Evolutionary conservation across 208 protist genomes (phyloP).

Genomic region (Acanthamoeba polyphaga): DNA sequence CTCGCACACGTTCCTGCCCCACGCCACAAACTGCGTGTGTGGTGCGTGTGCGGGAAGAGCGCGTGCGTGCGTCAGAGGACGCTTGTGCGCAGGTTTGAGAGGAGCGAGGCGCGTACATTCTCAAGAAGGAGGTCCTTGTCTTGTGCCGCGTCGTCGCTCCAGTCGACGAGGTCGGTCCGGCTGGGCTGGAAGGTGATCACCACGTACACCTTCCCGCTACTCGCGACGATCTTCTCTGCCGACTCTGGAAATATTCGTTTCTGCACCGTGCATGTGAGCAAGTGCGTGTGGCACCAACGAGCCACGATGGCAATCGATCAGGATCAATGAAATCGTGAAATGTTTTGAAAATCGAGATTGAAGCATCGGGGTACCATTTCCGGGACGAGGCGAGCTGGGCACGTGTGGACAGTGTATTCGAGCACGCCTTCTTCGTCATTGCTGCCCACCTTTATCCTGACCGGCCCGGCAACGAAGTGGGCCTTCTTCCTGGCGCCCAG

Average conservation of each 20-base stretch:
- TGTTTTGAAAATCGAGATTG: neutral
- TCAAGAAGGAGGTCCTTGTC: constrained; percentile 74
- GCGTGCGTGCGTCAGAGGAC: neutral
- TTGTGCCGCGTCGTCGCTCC: constrained; percentile 21
- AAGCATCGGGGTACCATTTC: constrained; percentile 1
- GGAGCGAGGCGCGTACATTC: neutral
- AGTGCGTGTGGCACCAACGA: neutral
- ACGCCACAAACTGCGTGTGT: constrained; percentile 83
- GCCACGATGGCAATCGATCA: neutral
- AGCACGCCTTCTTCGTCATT: neutral
- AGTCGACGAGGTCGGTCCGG: constrained; percentile 42
- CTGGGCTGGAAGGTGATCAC: constrained; percentile 74
- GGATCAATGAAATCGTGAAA: neutral
- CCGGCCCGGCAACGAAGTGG: neutral
- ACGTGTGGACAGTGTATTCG: constrained; percentile 64
- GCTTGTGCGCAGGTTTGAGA: neutral
- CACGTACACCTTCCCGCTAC: neutral
- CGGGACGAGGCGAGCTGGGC: neutral
- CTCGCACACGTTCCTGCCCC: constrained; percentile 75
- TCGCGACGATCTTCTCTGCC: neutral
- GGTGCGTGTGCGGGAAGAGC: neutral
- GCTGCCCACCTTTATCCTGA: neutral
- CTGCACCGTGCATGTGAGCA: neutral
- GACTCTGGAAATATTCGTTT: constrained; percentile 43
- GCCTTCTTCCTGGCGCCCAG: neutral